Base-by-base conservation (phyloP, 129 eudicot species). In the Flaveria sonorensis region DNA sequence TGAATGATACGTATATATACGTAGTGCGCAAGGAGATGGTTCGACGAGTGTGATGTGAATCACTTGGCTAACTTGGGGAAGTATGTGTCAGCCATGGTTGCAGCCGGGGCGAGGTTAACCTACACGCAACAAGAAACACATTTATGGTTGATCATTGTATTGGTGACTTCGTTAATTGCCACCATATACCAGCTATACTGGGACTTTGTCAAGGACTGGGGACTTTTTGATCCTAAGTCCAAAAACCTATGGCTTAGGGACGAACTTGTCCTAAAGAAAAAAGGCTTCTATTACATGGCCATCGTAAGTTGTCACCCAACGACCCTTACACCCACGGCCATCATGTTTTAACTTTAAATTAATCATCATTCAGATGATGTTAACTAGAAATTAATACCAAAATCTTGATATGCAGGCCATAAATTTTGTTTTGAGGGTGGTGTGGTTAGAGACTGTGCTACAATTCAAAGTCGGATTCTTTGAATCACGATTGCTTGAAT, bases 131-230 rank as follows among this genome's bases (percentile, higher is more conserved):
- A 92, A 20, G 89, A 92, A 11, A 73, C 96, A 32, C 51, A 70
- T 0, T 42, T 86, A 2, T 89, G 90, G 93, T 57, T 92, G 85
- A 55, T 79, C 15, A 84, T 87, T 28, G 99, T 89, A 7, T 77
- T 95, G 86, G 82, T 86, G 62, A 95, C 99, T 20, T 95, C 99
- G 52, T 56, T 89, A 5, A 60, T 89, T 36, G 99, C 99, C 50
- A 95, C 99, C 28, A 52, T 91, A 23, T 95, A 95, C 78, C 99
- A 95, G 71, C 73, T 95, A 62, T 95, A 95, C 40, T 95, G 99
- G 99, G 99, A 95, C 83, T 95, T 88, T 61, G 97, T 95, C 19
- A 92, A 91, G 76, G 99, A 95, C 28, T 95, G 97, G 99, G 99
- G 97, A 78, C 83, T 95, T 69, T 55, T 92, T 46, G 72, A 88